Evolutionary conservation across 352 stramenopile genomes (phyloP).

Genomic region (Phytopythium ostracodes): DNA sequence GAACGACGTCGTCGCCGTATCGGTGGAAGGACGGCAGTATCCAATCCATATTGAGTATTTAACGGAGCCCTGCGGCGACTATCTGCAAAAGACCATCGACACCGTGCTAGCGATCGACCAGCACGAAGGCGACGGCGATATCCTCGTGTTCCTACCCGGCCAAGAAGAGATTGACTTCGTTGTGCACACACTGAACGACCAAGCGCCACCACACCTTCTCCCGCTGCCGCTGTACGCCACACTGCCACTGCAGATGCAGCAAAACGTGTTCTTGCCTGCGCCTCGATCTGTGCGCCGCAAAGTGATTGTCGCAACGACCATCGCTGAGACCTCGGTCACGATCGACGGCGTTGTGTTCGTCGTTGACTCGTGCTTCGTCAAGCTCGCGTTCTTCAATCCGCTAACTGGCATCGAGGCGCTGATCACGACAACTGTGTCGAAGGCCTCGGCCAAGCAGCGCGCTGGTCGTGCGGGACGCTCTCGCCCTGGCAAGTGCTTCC

Average conservation of each 20-base stretch:
- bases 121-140: slow-evolving; percentile 82
- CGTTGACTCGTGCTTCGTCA: slow-evolving; percentile 73
- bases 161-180: slow-evolving; percentile 94
- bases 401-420: slow-evolving; percentile 78
- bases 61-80: slow-evolving; percentile 56
- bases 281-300: slow-evolving; percentile 68
- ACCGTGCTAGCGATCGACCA: slow-evolving; percentile 67
- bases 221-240: slow-evolving; percentile 90
- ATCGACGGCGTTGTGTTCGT: slow-evolving; percentile 94
- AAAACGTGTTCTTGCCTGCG: slow-evolving; percentile 85
- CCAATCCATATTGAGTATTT: slow-evolving; percentile 92
- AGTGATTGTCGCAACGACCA: slow-evolving; percentile 89
- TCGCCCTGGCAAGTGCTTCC: slow-evolving; percentile 74
- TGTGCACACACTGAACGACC: slow-evolving; percentile 58
- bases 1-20: slow-evolving; percentile 59
- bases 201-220: slow-evolving; percentile 41
- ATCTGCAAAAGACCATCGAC: slow-evolving; percentile 69
- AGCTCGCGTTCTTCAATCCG: slow-evolving; percentile 84
- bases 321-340: slow-evolving; percentile 96
- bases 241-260: slow-evolving; percentile 91
- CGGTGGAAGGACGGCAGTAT: slow-evolving; percentile 86
- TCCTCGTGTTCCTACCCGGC: slow-evolving; percentile 94
- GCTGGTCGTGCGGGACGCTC: slow-evolving; percentile 91
- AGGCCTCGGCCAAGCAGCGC: slow-evolving; percentile 95
- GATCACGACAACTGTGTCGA: slow-evolving; percentile 93